Percentiles rank a stretch among this genome's conserved stretches.
These are phyloP conservation scores for Ophiocordyceps camponoti-leonardi DNA, from an alignment of 2,329 filamentous ascomycete genomes.

Conservation along the genomic window DNA sequence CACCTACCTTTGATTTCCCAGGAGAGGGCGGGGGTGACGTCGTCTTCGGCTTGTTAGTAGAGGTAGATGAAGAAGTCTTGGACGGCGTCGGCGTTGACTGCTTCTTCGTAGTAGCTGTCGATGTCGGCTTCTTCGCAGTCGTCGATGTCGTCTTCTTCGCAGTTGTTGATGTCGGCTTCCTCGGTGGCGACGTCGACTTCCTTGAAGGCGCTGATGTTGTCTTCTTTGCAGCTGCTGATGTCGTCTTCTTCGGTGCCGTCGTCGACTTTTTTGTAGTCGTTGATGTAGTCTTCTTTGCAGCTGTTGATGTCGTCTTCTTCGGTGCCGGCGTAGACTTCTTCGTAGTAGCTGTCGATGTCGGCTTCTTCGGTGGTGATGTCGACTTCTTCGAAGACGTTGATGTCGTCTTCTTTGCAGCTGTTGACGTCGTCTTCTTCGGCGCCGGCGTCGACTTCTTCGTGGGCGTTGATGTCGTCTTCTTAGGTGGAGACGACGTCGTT, in stretches of 20 bases:
- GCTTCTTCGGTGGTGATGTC: not conserved
- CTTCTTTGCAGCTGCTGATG: not conserved
- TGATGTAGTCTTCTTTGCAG: too few relatives aligned
- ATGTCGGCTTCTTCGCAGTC: not conserved
- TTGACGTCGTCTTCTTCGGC: not conserved
- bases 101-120: too few relatives aligned
- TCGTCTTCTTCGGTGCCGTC: not conserved
- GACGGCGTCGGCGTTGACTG: not conserved
- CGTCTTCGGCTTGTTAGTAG: too few relatives aligned
- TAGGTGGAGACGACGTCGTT: not conserved
- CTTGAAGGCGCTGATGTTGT: not conserved
- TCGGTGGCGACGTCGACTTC: not conserved
- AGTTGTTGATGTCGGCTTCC: too few relatives aligned
- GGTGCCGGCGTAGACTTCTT: too few relatives aligned
- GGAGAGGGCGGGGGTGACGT: too few relatives aligned
- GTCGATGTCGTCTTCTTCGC: not conserved
- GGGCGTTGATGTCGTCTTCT: not conserved
- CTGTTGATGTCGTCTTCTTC: too few relatives aligned
- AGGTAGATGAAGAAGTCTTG: too few relatives aligned
- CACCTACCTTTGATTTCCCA: too few relatives aligned
- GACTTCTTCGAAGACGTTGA: not conserved
- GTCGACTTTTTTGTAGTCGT: too few relatives aligned
- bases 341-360: too few relatives aligned
- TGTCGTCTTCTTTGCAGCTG: not conserved
- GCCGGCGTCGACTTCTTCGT: not conserved